Base-by-base conservation (phyloP, 352 stramenopile genomes). In the Globisporangium ultimum region DNA sequence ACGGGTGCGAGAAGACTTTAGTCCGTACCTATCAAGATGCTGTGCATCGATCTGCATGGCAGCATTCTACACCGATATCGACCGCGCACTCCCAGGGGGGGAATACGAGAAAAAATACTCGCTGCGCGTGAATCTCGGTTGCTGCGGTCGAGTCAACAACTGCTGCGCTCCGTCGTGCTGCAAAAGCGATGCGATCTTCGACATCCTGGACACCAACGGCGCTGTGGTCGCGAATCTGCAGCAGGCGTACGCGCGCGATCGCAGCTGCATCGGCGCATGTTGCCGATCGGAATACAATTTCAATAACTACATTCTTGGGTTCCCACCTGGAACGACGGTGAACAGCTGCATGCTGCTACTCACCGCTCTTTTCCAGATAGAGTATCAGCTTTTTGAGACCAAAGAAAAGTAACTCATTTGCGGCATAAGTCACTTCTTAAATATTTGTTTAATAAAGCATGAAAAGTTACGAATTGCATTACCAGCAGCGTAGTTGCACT, bases 11-110 rank as follows among this genome's bases (percentile, higher is more conserved):
- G 77, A 87, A 54, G 71, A 81, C 62, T 87, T 85, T 50, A 72
- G 68, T 21, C 74, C 77, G 13, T 85, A 87, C 45, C 57, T 84
- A 4, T 58, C 53, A 28, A 66, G 64, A 45, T 86, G 69, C 66
- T 68, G 61, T 20, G 57, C 74, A 1, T 36, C 55, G 0, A 85
- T 71, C 53, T 88, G 76, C 49, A 61, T 84, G 18, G 74, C 67
- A 48, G 87, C 78, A n/a, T 71, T 58, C n/a, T 89, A 87, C 71
- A 82, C 71, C 15, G 67, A 84, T 48, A 81, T 89, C 50, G 71
- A 87, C 15, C 70, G 71, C 32, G 71, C 71, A 20, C 53, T 78
- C 15, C 67, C 76, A 5, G 76, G 82, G 36, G 79, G 75, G 58
- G 71, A n/a, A 7, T 87, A 80, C 56, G 74, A 84, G 60, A 84